Percentiles rank a stretch among this genome's conserved stretches.
Conservation (phyloP, 202 grass and related monocot species). For the Digitaria exilis region DNA sequence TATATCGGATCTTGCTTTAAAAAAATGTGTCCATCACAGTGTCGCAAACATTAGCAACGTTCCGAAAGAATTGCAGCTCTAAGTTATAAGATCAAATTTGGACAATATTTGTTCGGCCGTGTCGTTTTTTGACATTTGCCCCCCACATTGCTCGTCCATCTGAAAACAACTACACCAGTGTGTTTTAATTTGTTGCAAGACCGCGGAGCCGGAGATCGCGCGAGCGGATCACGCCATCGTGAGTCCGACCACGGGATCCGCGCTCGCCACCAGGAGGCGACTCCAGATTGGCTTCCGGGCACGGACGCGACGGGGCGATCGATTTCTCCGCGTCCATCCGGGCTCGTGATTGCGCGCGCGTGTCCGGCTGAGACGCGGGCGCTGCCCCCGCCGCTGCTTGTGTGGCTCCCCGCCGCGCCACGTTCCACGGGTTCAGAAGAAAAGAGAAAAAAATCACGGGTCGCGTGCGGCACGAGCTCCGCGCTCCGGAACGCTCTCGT, state of each 20-base stretch:
- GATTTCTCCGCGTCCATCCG: no score
- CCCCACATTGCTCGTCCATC: no score
- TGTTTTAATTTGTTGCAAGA: background rate
- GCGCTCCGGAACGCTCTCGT: no score
- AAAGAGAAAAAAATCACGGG: background rate
- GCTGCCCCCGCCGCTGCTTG: background rate
- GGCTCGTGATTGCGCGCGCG: background rate
- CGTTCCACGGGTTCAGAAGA: background rate
- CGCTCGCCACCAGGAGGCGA: background rate
- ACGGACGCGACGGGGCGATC: no score
- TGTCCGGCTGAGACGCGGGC: background rate
- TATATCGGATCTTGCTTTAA: no score
- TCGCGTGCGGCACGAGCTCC: background rate
- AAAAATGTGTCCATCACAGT: no score
- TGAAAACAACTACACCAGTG: no score
- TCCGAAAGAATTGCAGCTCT: no score
- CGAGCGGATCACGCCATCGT: background rate
- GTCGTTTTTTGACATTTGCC: no score
- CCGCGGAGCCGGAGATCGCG: background rate
- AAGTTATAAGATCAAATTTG: no score
- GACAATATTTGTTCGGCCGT: no score
- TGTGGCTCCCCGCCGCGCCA: background rate
- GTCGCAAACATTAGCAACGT: no score
- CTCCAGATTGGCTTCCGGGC: background rate
- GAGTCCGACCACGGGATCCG: background rate